Conservation (phyloP, 2,329 filamentous ascomycete species). For the Cucurbitaria berberidis region DNA sequence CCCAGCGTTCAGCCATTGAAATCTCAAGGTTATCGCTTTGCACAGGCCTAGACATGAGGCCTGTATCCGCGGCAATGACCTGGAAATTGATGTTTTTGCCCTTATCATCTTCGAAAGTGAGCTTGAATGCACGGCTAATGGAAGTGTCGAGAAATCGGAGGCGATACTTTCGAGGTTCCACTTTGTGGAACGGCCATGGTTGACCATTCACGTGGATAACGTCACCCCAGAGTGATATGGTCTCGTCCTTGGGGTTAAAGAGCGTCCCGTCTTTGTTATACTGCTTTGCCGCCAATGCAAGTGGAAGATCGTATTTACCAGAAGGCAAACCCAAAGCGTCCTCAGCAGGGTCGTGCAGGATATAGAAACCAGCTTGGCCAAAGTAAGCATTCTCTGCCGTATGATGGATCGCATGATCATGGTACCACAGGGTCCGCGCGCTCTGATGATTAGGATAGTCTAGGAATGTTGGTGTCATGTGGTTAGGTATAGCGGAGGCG, state of each 20-base stretch:
- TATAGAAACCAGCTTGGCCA: slow-evolving; percentile 65
- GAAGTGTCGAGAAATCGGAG: slow-evolving; percentile 60
- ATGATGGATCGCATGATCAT: slow-evolving; percentile 51
- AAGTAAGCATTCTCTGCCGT: slow-evolving; percentile 65
- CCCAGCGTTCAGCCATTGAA: slow-evolving; percentile 65
- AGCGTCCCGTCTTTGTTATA: slow-evolving; percentile 62
- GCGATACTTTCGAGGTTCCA: slow-evolving; percentile 66
- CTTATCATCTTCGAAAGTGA: slow-evolving; percentile 55
- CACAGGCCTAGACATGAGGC: slow-evolving; percentile 51
- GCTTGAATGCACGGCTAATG: slow-evolving; percentile 53
- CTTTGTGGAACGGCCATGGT: slow-evolving; percentile 65
- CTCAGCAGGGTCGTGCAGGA: slow-evolving; percentile 60
- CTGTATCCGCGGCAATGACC: slow-evolving; percentile 63
- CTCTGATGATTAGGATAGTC: slow-evolving; percentile 64
- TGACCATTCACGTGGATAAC: slow-evolving; percentile 65
- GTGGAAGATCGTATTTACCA: slow-evolving; percentile 62
- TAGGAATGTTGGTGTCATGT: slow-evolving; percentile 11
- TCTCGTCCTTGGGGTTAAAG: slow-evolving; percentile 56
- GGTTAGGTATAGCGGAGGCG: background rate
- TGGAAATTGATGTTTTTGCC: slow-evolving; percentile 56
- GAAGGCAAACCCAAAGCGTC: slow-evolving; percentile 58
- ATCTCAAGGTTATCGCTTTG: slow-evolving; percentile 54
- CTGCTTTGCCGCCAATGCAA: slow-evolving; percentile 60
- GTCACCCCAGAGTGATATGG: slow-evolving; percentile 60
- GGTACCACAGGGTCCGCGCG: slow-evolving; percentile 64